Base-by-base conservation (phyloP, 129 eudicot genomes). In the Kitagawia praeruptora region DNA sequence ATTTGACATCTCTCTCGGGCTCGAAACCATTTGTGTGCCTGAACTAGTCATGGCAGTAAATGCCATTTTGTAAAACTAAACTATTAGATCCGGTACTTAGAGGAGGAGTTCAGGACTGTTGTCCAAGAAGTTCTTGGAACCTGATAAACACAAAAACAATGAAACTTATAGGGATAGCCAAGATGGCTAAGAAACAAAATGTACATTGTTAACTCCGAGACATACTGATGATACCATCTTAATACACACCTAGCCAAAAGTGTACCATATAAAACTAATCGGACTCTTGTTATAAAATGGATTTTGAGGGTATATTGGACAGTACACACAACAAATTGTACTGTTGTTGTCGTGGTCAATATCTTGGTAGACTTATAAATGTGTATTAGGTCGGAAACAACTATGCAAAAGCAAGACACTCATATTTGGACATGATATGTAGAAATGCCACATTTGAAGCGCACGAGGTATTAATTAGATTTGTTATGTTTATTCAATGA, bases 61-160 rank as follows among this genome's bases (percentile, higher is more conserved):
- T 63, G 88, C 89, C 97, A 92, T 92, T 80, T 78, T 74, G 48
- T 45, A 78, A 44, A 70, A 63, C 34, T 27, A 63, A 27, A 63
- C 37, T 63, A 9, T 63, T 1, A 21, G 63, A 54, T 78, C 31
- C 56, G 48, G 78, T 64, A 11, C n/a, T 82, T 85, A 85, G 85
- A 66, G 37, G 31, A 56, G 42, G 41, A 31, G 34, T 7, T 27
- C 27, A 18, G 40, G 49, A 71, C 51, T 18, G 18, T 71, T 41
- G 53, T 74, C 53, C 48, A 21, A 42, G 77, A 44, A 74, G 51
- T 72, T 72, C 77, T 74, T 74, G 77, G 77, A 74, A 74, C 63
- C 49, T 82, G 69, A 88, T 72, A 66, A 75, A 48, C 61, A 67
- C 72, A 67, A 28, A 76, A 71, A 78, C 51, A 44, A 75, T 13